phyloP scores from a whole-genome alignment of 257 asterid species.

The Ilex asprella region DNA sequence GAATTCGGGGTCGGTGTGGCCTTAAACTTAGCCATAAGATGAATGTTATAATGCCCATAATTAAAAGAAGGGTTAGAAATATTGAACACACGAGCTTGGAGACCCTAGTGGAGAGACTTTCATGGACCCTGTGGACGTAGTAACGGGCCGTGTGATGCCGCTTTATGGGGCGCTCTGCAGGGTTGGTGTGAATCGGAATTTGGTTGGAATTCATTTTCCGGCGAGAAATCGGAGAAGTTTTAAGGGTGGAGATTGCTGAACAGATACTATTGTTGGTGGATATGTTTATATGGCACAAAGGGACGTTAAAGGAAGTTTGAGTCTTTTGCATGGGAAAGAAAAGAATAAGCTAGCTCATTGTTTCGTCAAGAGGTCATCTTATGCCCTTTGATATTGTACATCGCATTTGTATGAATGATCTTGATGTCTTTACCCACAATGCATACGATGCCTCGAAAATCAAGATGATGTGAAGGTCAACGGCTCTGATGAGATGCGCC shows the following conservation, averaged over 20 bases:
- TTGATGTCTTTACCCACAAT: neutral
- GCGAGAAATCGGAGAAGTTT: neutral
- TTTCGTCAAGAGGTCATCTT: neutral
- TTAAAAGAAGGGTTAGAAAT: slow-evolving; percentile 45
- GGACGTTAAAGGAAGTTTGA: slow-evolving; percentile 5
- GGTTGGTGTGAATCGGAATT: slow-evolving; percentile 29
- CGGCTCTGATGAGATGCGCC: no score
- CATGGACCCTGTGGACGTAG: slow-evolving; percentile 77
- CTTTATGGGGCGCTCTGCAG: slow-evolving; percentile 25
- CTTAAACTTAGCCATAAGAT: slow-evolving; percentile 84
- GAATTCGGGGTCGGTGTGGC: slow-evolving; percentile 84
- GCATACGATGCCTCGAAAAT: slow-evolving; percentile 17
- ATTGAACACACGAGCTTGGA: slow-evolving; percentile 70
- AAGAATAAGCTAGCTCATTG: slow-evolving; percentile 27
- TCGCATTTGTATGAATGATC: no score
- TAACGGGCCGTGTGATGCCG: slow-evolving; percentile 73
- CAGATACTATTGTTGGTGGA: neutral
- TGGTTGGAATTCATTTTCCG: slow-evolving; percentile 22
- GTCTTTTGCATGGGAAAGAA: slow-evolving; percentile 25
- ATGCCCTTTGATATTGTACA: neutral
- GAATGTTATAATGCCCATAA: slow-evolving; percentile 61
- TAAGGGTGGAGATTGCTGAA: slow-evolving; percentile 8
- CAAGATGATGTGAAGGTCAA: slow-evolving; percentile 5
- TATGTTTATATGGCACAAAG: slow-evolving; percentile 1
- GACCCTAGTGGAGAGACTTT: slow-evolving; percentile 63